phyloP scores from a whole-genome alignment of 768 basidiomycete species.

The Sporobolomyces pararoseus region DNA sequence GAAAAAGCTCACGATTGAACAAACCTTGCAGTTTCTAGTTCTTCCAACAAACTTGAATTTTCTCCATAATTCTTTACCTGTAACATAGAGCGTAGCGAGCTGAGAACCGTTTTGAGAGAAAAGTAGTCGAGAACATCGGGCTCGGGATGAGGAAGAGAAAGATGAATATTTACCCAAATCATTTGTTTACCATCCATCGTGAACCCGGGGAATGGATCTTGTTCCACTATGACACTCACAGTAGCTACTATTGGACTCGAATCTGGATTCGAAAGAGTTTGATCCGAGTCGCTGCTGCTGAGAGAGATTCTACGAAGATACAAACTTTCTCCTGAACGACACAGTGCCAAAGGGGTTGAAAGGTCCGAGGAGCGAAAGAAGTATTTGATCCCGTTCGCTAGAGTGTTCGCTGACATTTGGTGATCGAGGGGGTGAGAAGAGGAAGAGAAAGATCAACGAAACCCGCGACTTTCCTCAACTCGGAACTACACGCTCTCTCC shows the following conservation, averaged over 20 bases:
- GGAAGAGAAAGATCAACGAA: background rate
- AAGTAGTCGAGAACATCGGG: no score
- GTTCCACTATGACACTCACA: conserved; percentile 19
- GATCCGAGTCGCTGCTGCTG: background rate
- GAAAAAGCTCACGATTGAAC: conserved; percentile 11
- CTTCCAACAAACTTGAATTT: conserved; percentile 30
- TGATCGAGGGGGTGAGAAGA: background rate
- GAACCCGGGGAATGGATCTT: conserved; percentile 34
- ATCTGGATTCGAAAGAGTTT: background rate
- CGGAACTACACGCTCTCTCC: background rate
- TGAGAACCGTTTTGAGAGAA: no score
- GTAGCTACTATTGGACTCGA: background rate
- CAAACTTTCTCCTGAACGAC: background rate
- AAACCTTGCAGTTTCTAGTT: conserved; percentile 29
- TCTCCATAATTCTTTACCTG: conserved; percentile 44
- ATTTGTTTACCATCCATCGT: conserved; percentile 16
- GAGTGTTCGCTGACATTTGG: background rate
- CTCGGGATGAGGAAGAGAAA: background rate
- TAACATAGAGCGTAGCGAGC: no score
- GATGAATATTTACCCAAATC: conserved; percentile 24
- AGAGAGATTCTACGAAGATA: no score
- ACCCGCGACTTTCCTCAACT: background rate
- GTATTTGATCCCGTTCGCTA: background rate
- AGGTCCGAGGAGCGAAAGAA: background rate
- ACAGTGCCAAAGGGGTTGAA: conserved; percentile 12